Base-by-base conservation (phyloP, 345 rosid species). In the Murraya paniculata region DNA sequence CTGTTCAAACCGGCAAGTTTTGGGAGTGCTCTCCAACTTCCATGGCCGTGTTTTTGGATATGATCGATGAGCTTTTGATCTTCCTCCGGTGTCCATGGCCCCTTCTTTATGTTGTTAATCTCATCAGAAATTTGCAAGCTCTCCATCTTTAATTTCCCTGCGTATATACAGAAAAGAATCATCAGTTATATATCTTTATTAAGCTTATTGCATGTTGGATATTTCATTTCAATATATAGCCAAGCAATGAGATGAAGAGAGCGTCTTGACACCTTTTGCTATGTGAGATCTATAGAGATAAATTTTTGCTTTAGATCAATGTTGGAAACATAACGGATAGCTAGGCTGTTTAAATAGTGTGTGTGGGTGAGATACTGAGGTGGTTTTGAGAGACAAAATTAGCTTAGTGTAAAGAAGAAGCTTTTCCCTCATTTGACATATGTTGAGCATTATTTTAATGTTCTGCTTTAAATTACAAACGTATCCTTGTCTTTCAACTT, bases 11-110 rank as follows among this genome's bases (percentile, higher is more conserved):
- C 95, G 11, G 95, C 93, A 66, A 86, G 90, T 80, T 78, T 86
- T 0, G 97, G 95, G 71, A 91, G 92, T 55, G 92, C 91, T 83
- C 91, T 87, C 97, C 97, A 92, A 61, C 93, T 92, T 85, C 92
- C 93, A 86, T 88, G 92, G 35, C 93, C 97, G 22, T 91, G 81
- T 31, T 85, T 77, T 67, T 82, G 80, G 58, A 92, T 88, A 81
- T 83, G 85, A 74, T 87, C 89, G 4, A 87, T 76, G 56, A 92
- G 86, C 80, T 81, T 87, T 41, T 68, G 69, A 38, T 92, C 97
- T 67, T 92, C 97, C 33, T 92, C 95, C 24, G 87, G 89, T 10
- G 91, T 89, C 97, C 97, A 92, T 25, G 97, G 93, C 50, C 97
- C 97, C 82, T 89, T 92, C 81, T 89, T 92, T 7, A 89, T 28